These are phyloP conservation scores for Uronychia setigera DNA, from an alignment of 73 alveolate species.

Conservation along the genomic window DNA sequence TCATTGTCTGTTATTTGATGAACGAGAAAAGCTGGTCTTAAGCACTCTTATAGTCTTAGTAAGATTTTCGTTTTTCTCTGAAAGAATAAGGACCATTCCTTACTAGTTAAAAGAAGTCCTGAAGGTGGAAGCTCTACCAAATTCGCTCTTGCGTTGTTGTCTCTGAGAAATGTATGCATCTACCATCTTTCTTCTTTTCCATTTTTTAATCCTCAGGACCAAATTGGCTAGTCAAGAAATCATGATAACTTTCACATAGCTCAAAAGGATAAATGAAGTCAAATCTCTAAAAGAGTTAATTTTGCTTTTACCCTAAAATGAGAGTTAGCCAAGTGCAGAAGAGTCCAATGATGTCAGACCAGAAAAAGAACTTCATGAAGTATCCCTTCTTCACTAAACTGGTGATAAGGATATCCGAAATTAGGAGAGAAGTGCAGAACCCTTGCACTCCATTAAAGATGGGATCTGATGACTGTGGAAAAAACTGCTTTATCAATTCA, in stretches of 20 bases:
- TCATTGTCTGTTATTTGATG: not conserved
- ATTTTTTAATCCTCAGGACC: not conserved
- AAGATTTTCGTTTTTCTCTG: not conserved
- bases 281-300: not conserved
- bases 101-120: too few relatives aligned
- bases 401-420: not conserved
- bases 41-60: not conserved
- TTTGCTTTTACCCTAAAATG: not conserved
- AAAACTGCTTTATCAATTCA: not conserved
- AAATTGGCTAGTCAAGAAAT: not conserved
- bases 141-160: not conserved
- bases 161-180: not conserved
- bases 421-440: not conserved
- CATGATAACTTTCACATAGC: not conserved
- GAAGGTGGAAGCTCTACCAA: not conserved
- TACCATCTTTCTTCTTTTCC: not conserved
- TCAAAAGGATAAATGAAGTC: not conserved
- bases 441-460: not conserved
- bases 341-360: not conserved
- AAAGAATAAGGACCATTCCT: too few relatives aligned
- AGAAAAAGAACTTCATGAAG: not conserved
- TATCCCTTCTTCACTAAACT: not conserved
- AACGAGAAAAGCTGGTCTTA: not conserved
- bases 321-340: not conserved
- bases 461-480: not conserved